These are phyloP conservation scores for Pseudogymnoascus sp. DNA, from an alignment of 2,329 filamentous ascomycete genomes.

Conservation along the genomic window DNA sequence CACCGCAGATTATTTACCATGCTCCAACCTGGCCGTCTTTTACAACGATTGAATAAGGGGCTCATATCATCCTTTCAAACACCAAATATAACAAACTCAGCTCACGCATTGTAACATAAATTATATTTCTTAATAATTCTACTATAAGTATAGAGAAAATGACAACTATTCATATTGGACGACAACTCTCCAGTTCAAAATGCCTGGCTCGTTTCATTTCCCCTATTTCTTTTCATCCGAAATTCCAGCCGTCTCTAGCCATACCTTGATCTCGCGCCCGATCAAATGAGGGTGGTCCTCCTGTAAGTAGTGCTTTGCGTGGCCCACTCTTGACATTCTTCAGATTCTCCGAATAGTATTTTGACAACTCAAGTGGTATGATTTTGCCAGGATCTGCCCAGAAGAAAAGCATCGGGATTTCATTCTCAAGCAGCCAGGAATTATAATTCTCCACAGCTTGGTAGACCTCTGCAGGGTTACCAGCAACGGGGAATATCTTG, in stretches of 20 bases:
- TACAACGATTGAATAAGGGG: background rate
- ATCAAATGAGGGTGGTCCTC: conserved; percentile 12
- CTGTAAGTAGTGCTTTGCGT: background rate
- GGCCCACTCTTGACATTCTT: conserved; percentile 11
- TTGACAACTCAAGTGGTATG: background rate
- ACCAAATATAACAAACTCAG: background rate
- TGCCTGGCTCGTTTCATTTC: background rate
- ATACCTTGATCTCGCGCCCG: background rate
- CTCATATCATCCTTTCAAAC: background rate
- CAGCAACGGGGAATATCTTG: background rate
- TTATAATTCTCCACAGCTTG: background rate
- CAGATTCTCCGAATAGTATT: background rate
- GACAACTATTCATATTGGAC: background rate
- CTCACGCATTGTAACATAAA: background rate
- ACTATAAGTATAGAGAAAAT: background rate
- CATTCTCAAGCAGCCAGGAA: background rate
- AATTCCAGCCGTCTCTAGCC: background rate
- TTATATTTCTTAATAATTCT: background rate
- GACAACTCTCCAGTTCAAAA: background rate
- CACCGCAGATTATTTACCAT: background rate
- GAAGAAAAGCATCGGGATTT: conserved; percentile 5
- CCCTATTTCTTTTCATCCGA: background rate
- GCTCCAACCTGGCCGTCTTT: background rate
- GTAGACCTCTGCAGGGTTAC: background rate
- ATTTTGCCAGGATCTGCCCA: conserved; percentile 7